Percentiles rank a stretch among this genome's conserved stretches.
phyloP scores from a whole-genome alignment of 495 filamentous ascomycete species.

The Trichoderma asperelloides region DNA sequence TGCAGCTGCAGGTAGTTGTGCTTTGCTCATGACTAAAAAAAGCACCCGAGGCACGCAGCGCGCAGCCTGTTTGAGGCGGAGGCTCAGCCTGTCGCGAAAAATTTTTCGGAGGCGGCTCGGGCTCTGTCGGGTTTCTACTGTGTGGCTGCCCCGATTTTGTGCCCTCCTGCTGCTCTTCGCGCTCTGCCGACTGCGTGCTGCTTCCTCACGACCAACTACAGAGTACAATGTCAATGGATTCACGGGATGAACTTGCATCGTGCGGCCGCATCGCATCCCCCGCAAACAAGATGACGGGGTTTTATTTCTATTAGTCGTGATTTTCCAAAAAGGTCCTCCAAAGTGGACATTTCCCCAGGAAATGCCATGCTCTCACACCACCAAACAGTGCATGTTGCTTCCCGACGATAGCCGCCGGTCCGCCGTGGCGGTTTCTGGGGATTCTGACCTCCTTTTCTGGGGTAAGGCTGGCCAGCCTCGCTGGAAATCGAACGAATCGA shows the following conservation, averaged over 20 bases:
- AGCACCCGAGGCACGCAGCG: not conserved
- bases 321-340: not conserved
- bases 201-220: not conserved
- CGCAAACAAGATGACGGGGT: not conserved
- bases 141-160: not conserved
- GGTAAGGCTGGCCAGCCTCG: slow-evolving; percentile 6
- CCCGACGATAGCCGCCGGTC: slow-evolving; percentile 7
- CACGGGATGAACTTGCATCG: not conserved
- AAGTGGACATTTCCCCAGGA: slow-evolving; percentile 8
- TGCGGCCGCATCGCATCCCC: not conserved
- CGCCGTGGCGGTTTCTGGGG: slow-evolving; percentile 2
- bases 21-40: not conserved
- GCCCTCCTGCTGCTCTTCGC: not conserved
- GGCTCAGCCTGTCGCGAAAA: not conserved
- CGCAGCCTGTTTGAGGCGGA: not conserved
- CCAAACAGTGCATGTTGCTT: slow-evolving; percentile 2
- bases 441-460: not conserved
- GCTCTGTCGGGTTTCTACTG: not conserved
- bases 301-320: slow-evolving; percentile 6
- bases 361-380: not conserved
- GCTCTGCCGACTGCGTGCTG: not conserved
- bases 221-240: not conserved
- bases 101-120: not conserved
- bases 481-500: not conserved
- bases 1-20: not conserved